Conservation (phyloP, 768 basidiomycete genomes). For the Gymnopilus dilepis region DNA sequence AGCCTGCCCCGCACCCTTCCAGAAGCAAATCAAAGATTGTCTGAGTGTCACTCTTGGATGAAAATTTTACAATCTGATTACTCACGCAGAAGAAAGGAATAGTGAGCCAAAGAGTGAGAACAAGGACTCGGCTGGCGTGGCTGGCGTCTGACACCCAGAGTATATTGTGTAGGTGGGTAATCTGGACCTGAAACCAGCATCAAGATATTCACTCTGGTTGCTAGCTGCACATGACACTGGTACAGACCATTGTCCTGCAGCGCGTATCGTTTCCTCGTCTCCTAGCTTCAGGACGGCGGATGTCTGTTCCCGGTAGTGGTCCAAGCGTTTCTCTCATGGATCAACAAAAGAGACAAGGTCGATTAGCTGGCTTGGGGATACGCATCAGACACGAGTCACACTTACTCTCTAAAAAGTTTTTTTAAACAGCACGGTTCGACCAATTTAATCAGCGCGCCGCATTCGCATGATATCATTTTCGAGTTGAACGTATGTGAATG, state of each 20-base stretch:
- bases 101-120: background rate
- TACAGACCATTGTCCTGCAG: background rate
- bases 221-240: slow-evolving; percentile 1
- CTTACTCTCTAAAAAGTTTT: slow-evolving; percentile 10
- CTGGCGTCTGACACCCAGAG: background rate
- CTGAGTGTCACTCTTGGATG: background rate
- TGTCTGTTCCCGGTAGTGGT: background rate
- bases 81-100: background rate
- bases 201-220: background rate
- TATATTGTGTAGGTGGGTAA: background rate
- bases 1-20: background rate
- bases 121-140: background rate
- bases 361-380: background rate
- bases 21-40: background rate
- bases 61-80: background rate
- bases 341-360: slow-evolving; percentile 6
- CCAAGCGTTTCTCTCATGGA: slow-evolving; percentile 1
- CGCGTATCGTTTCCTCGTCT: too few relatives aligned
- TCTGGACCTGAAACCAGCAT: background rate
- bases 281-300: slow-evolving; percentile 2
- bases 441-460: slow-evolving; percentile 12
- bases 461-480: slow-evolving; percentile 18
- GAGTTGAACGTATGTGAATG: slow-evolving; percentile 1
- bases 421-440: slow-evolving; percentile 6
- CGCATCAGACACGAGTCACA: slow-evolving; percentile 8